Evolutionary conservation across 1,139 yeast genomes (phyloP).

Genomic region (Suhomyces chickasaworum): DNA sequence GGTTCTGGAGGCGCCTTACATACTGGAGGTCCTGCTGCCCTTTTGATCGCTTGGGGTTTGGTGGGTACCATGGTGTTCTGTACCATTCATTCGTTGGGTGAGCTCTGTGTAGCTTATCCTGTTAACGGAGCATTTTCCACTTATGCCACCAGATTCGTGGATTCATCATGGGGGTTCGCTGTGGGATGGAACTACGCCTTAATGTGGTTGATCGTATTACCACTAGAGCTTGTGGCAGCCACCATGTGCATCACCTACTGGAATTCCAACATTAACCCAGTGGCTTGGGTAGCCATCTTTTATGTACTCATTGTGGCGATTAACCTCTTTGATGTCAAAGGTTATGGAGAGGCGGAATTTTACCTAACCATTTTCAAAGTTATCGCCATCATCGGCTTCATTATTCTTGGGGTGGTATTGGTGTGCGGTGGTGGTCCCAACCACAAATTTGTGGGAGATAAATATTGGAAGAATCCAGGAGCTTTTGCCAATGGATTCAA

Average conservation of each 20-base stretch:
- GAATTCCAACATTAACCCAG: constrained; percentile 40
- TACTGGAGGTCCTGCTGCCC: constrained; percentile 81
- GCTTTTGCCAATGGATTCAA: constrained; percentile 63
- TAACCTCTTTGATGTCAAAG: constrained; percentile 47
- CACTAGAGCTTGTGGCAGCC: constrained; percentile 48
- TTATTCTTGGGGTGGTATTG: constrained; percentile 41
- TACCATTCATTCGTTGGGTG: constrained; percentile 62
- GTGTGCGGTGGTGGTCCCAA: constrained; percentile 47
- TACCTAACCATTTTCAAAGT: constrained; percentile 44
- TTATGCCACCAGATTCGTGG: constrained; percentile 59
- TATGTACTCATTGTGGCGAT: constrained; percentile 39
- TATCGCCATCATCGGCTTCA: constrained; percentile 45
- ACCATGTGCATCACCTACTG: constrained; percentile 46
- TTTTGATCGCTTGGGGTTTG: constrained; percentile 66
- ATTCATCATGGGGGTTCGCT: constrained; percentile 63
- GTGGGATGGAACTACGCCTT: constrained; percentile 44
- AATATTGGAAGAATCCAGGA: constrained; percentile 46
- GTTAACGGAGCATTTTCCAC: constrained; percentile 63
- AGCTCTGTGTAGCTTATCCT: constrained; percentile 61
- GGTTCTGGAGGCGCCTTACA: constrained; percentile 72
- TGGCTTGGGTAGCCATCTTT: constrained; percentile 48
- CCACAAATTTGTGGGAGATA: constrained; percentile 61
- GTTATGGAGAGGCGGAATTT: constrained; percentile 51
- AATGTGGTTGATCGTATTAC: constrained; percentile 48
- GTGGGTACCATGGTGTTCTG: constrained; percentile 49